phyloP scores from a whole-genome alignment of 1,284 basidiomycete species.

The Ceratobasidium theobromae region DNA sequence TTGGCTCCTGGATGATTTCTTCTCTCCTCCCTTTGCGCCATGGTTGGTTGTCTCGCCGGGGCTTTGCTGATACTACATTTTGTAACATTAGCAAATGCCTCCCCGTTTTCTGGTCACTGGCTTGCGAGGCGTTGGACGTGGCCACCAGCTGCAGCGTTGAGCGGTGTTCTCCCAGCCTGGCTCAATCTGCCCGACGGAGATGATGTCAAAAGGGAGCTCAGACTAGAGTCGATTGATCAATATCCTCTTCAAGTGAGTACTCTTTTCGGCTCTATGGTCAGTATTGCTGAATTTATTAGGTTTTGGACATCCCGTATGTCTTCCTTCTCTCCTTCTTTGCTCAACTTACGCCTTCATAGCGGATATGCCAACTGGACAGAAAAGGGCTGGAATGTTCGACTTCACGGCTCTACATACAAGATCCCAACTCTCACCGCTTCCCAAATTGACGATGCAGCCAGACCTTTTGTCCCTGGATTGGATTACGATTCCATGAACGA shows the following conservation, averaged over 20 bases:
- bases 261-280: not conserved
- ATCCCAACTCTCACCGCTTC: conserved; percentile 30
- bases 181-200: conserved; percentile 31
- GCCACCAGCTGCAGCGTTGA: conserved; percentile 24
- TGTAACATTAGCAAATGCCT: not conserved
- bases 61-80: not conserved
- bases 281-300: not conserved
- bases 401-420: conserved; percentile 36
- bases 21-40: not conserved
- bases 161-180: conserved; percentile 35
- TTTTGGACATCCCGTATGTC: conserved; percentile 35
- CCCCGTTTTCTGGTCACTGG: not conserved
- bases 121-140: not conserved
- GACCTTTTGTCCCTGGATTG: conserved; percentile 32
- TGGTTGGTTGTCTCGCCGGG: not conserved
- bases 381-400: conserved; percentile 35
- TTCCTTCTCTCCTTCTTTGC: not conserved
- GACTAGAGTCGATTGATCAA: conserved; percentile 24
- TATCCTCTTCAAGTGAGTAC: conserved; percentile 26
- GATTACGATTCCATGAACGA: conserved; percentile 32
- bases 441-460: conserved; percentile 31
- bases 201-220: conserved; percentile 32
- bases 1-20: not conserved
- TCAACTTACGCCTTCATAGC: not conserved
- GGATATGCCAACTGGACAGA: conserved; percentile 37